These are phyloP conservation scores for Echium plantagineum DNA, from an alignment of 257 asterid species.

Conservation along the genomic window DNA sequence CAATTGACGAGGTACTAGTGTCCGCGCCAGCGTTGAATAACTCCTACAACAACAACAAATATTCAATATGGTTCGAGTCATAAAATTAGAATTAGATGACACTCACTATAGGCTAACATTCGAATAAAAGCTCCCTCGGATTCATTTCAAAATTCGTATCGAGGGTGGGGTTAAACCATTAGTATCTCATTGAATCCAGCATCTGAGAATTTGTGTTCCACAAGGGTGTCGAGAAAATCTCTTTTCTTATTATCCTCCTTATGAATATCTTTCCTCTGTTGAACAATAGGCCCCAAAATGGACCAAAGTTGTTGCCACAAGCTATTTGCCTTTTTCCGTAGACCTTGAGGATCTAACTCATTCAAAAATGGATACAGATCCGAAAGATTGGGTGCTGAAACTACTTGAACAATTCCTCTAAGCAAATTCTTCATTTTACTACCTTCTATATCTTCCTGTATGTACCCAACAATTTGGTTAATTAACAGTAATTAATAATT, in stretches of 20 bases:
- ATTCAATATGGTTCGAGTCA: too few species aligned
- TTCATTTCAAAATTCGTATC: too few species aligned
- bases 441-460: slow-evolving; percentile 15
- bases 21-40: slow-evolving; percentile 8
- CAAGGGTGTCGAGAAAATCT: slow-evolving; percentile 29
- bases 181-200: slow-evolving; percentile 25
- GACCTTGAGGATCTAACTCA: slow-evolving; percentile 29
- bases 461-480: background rate
- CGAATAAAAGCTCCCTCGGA: too few species aligned
- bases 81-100: too few species aligned
- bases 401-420: slow-evolving; percentile 14
- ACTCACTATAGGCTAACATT: too few species aligned
- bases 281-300: slow-evolving; percentile 24
- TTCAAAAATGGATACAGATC: slow-evolving; percentile 24
- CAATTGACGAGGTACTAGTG: slow-evolving; percentile 12
- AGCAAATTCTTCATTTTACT: slow-evolving; percentile 10
- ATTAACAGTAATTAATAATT: too few species aligned
- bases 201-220: slow-evolving; percentile 21
- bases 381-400: slow-evolving; percentile 16
- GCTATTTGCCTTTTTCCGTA: slow-evolving; percentile 10
- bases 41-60: slow-evolving; percentile 22
- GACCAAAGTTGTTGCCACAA: slow-evolving; percentile 4
- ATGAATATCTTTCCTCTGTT: slow-evolving; percentile 14
- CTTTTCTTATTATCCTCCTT: background rate
- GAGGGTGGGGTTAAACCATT: slow-evolving; percentile 9